Evolutionary conservation across 441 rosid genomes (phyloP).

Genomic region (Gossypium aridum): DNA sequence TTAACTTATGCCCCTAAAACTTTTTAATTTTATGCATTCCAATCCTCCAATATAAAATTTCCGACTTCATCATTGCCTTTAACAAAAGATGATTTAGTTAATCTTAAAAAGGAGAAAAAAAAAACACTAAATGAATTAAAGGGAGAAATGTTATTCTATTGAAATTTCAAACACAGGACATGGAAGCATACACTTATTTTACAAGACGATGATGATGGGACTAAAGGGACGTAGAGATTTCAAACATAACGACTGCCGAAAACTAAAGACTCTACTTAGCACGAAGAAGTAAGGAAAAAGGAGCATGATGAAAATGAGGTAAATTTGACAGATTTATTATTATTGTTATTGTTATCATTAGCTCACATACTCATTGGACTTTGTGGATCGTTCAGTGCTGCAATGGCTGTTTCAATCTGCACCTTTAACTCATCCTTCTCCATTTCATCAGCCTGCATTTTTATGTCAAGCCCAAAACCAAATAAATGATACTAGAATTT

Average conservation of each 20-base stretch:
- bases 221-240: not conserved
- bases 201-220: not conserved
- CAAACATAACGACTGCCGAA: not conserved
- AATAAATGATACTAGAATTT: not conserved
- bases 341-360: not conserved
- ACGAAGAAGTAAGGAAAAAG: not conserved
- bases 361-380: slow-evolving; percentile 47
- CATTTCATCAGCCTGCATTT: slow-evolving; percentile 46
- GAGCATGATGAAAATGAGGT: not conserved
- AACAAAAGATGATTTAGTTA: too few relatives aligned
- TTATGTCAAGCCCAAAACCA: not conserved
- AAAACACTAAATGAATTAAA: not conserved
- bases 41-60: too few relatives aligned
- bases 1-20: too few relatives aligned
- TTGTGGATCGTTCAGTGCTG: slow-evolving; percentile 36
- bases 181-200: not conserved
- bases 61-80: too few relatives aligned
- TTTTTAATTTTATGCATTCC: too few relatives aligned
- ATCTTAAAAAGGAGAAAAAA: too few relatives aligned
- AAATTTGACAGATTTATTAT: not conserved
- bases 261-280: not conserved
- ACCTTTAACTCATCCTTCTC: slow-evolving; percentile 35
- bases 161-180: not conserved
- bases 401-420: slow-evolving; percentile 40
- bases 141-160: not conserved